A percentile compares a stretch with the other conserved stretches of the same genome.
phyloP scores from a whole-genome alignment of 2,329 filamentous ascomycete species.

The Penicillium sp. region DNA sequence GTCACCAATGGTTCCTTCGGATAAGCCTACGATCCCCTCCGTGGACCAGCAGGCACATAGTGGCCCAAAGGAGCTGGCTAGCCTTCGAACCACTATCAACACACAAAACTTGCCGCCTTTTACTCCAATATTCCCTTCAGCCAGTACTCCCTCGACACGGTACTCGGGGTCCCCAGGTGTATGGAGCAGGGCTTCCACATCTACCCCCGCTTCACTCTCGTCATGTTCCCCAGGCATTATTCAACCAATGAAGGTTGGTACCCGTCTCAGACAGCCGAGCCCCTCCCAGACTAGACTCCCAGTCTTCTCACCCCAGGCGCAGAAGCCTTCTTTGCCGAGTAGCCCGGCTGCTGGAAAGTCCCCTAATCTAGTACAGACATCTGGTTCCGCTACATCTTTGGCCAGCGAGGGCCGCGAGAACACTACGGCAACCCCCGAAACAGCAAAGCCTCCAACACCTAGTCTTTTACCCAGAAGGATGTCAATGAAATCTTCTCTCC shows the following conservation, averaged over 20 bases:
- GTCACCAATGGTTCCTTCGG: constrained; percentile 23
- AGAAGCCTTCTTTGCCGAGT: constrained; percentile 27
- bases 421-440: neutral
- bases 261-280: constrained; percentile 42
- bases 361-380: constrained; percentile 16
- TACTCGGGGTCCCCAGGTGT: constrained; percentile 53
- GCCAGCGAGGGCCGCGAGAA: constrained; percentile 13
- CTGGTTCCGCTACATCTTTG: constrained; percentile 18
- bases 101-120: constrained; percentile 43
- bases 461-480: constrained; percentile 68
- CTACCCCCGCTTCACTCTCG: constrained; percentile 55
- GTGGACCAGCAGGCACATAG: constrained; percentile 25
- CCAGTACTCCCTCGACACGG: constrained; percentile 51
- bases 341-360: constrained; percentile 26
- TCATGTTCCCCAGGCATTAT: constrained; percentile 55
- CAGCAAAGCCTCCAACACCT: constrained; percentile 48
- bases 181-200: constrained; percentile 54
- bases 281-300: constrained; percentile 44
- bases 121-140: constrained; percentile 44
- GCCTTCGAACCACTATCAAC: constrained; percentile 41
- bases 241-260: constrained; percentile 44
- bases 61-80: constrained; percentile 44
- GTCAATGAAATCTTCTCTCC: constrained; percentile 59
- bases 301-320: constrained; percentile 31
- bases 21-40: constrained; percentile 21